Evolutionary conservation across 345 rosid genomes (phyloP).

Genomic region (Populus simonii): DNA sequence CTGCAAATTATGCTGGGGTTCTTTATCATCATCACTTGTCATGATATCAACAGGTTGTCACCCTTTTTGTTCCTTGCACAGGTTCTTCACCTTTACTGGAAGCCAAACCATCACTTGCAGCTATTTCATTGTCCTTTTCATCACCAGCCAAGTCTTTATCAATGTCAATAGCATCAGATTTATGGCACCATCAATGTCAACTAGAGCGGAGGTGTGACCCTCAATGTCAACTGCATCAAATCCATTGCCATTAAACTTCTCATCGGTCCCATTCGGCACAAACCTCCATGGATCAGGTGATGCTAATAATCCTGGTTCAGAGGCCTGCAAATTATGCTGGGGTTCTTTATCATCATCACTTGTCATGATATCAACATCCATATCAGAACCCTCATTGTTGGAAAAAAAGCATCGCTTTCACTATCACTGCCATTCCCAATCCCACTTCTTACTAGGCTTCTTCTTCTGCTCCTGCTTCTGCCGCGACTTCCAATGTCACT

Average conservation of each 20-base stretch:
- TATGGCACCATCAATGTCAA: constrained; percentile 29
- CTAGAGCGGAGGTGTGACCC: no score
- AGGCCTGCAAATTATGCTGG: constrained; percentile 39
- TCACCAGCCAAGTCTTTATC: constrained; percentile 54
- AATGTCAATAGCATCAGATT: constrained; percentile 41
- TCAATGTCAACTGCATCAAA: constrained; percentile 11
- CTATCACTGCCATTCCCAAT: constrained; percentile 91
- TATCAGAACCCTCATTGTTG: constrained; percentile 85
- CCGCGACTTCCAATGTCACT: constrained; percentile 61
- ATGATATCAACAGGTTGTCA: constrained; percentile 86
- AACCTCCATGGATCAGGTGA: constrained; percentile 33
- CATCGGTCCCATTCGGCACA: constrained; percentile 33
- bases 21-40: constrained; percentile 78
- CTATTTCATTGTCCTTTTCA: constrained; percentile 51
- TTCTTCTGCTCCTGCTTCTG: constrained; percentile 49
- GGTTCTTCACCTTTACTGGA: constrained; percentile 15
- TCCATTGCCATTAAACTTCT: constrained; percentile 41
- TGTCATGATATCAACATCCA: constrained; percentile 86
- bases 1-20: constrained; percentile 40
- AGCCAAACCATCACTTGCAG: constrained; percentile 19
- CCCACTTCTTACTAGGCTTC: constrained; percentile 48
- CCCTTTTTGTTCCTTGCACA: constrained; percentile 28
- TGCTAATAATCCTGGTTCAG: constrained; percentile 29
- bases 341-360: constrained; percentile 74
- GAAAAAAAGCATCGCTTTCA: constrained; percentile 82